phyloP scores from a whole-genome alignment of 768 basidiomycete species.

The Suillus fuscotomentosus region DNA sequence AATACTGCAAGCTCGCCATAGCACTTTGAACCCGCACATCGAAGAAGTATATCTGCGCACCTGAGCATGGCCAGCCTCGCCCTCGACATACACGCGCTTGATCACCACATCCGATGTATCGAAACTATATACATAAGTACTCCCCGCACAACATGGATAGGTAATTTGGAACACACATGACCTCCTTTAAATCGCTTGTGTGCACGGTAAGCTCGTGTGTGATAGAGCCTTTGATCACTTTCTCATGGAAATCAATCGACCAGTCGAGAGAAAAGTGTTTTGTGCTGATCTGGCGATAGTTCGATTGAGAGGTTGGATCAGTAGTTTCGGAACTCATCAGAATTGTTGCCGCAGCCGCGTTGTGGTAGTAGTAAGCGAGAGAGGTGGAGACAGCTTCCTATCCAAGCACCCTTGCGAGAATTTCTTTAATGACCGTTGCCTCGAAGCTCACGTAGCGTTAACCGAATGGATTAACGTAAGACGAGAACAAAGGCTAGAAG shows the following conservation, averaged over 20 bases:
- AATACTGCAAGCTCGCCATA: slow-evolving; percentile 37
- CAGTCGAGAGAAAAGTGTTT: slow-evolving; percentile 74
- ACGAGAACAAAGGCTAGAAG: neutral
- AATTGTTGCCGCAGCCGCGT: neutral
- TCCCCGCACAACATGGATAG: neutral
- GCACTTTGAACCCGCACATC: neutral
- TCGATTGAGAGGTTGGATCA: slow-evolving; percentile 79
- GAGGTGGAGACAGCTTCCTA: neutral
- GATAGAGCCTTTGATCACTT: slow-evolving; percentile 63
- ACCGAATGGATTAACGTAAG: neutral
- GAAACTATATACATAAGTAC: slow-evolving; percentile 42
- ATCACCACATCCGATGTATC: slow-evolving; percentile 76
- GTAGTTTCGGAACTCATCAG: neutral
- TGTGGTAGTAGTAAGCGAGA: neutral
- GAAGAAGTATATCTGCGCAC: slow-evolving; percentile 34
- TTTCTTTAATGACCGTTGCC: neutral
- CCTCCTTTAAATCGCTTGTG: slow-evolving; percentile 51
- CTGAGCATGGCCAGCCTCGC: slow-evolving; percentile 38
- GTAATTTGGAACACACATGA: slow-evolving; percentile 46
- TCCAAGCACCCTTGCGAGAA: neutral
- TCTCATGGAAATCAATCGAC: slow-evolving; percentile 67
- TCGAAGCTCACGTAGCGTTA: neutral
- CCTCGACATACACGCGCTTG: slow-evolving; percentile 50
- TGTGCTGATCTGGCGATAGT: slow-evolving; percentile 67
- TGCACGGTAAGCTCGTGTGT: slow-evolving; percentile 59